Evolutionary conservation across 371 early-diverging fungal species (phyloP), one percentile per base, ranked within the genome.

Genomic region (Mortierella sp.): DNA sequence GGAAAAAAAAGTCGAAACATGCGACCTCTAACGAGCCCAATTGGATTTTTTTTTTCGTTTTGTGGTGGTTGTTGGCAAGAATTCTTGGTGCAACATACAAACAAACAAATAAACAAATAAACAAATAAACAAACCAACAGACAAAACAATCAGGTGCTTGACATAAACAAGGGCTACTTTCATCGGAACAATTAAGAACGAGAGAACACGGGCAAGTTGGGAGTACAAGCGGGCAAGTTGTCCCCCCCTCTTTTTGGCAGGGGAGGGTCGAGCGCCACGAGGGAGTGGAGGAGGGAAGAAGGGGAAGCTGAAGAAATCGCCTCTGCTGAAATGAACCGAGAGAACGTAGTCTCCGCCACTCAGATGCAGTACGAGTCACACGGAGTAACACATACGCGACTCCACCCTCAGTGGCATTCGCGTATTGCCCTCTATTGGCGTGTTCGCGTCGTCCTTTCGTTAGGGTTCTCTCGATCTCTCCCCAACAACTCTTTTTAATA

Each of bases 101-200:
- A 71, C 48, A 50, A 72, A 50, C 31, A 72, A 28, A 60, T 19
- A 26, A 45, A 70, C 70, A 70, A 70, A 70, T 47, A 70, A 72
- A 72, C 50, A 72, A 72, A 72, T 16, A 72, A 28, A 60, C 34
- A 26, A 45, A 70, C 70, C 45, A 70, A 70, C 70, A 70, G 50
- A 72, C 31, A 72, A 50, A 54, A 14, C 63, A 63, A 63, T 34
- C 65, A 63, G 42, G 10, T 2, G 68, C 42, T 42, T 68, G 38
- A 34, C 7, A 38, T 38, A 38, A 38, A 65, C 65, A 65, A 65
- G 10, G 21, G 1, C 50, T 16, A 21, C 28, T 28, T 26, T 47
- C 48, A 4, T 72, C 72, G 72, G 45, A 52, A 47, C 28, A 50
- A 24, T 50, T 34, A 72, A 24, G 13, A n/a, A 11, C 48, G 13